A percentile compares a stretch with the other conserved stretches of the same genome.
Evolutionary conservation across 2,329 filamentous ascomycete genomes (phyloP).

Genomic region (Trichophyton benhamiae): DNA sequence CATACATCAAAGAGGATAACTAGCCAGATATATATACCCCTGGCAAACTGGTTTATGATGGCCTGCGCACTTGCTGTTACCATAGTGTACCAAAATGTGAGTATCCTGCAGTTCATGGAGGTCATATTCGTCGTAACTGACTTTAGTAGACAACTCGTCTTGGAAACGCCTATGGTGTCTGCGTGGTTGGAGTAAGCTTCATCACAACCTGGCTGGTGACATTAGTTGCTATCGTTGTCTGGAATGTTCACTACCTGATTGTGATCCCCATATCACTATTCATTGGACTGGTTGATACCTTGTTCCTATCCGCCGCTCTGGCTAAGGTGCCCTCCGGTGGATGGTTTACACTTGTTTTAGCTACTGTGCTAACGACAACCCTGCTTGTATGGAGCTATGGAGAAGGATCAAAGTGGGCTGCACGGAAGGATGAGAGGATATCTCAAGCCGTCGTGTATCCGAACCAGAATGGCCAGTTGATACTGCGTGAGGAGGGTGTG

Average conservation of each 20-base stretch:
- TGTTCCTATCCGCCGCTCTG: conserved; percentile 57
- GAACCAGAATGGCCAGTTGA: conserved; percentile 9
- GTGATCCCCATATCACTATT: conserved; percentile 51
- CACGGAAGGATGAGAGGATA: conserved; percentile 52
- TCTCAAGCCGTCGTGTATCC: conserved; percentile 20
- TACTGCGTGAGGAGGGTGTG: conserved; percentile 10
- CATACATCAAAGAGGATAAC: conserved; percentile 60
- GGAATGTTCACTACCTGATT: conserved; percentile 50
- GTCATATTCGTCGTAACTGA: not conserved
- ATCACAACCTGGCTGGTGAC: conserved; percentile 65
- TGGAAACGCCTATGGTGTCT: conserved; percentile 65
- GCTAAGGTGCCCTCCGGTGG: conserved; percentile 63
- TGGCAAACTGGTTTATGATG: conserved; percentile 68
- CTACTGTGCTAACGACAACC: conserved; percentile 48
- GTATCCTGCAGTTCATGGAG: not conserved
- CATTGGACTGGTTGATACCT: conserved; percentile 55
- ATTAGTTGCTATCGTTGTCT: conserved; percentile 59
- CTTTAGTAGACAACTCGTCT: conserved; percentile 48
- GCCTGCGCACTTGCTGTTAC: conserved; percentile 63
- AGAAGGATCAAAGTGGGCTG: conserved; percentile 63
- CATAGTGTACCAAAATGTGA: conserved; percentile 54
- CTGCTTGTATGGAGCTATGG: conserved; percentile 69
- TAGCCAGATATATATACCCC: conserved; percentile 63
- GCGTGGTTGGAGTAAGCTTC: conserved; percentile 69
- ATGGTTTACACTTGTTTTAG: conserved; percentile 62